Percentiles rank a stretch among this genome's conserved stretches.
Conservation (phyloP, 805 yeast species). For the Citeromyces matritensis region DNA sequence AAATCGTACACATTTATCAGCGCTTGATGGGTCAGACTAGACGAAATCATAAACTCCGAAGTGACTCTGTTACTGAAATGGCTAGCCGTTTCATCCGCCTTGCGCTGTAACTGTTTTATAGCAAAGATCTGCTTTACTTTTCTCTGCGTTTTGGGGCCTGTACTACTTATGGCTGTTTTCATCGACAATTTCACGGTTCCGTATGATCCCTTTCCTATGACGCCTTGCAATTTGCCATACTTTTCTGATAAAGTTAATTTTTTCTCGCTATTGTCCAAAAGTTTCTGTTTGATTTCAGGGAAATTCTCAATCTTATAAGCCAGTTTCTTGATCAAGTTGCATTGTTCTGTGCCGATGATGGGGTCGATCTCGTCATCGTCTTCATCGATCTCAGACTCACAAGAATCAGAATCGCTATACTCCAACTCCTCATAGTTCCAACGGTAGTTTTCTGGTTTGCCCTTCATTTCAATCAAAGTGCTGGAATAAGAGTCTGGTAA, state of each 20-base stretch:
- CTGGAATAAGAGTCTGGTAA: slow-evolving; percentile 18
- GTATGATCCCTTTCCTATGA: slow-evolving; percentile 30
- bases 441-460: slow-evolving; percentile 18
- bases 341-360: slow-evolving; percentile 34
- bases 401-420: slow-evolving; percentile 7
- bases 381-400: slow-evolving; percentile 7
- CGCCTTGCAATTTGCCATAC: slow-evolving; percentile 35
- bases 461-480: slow-evolving; percentile 16
- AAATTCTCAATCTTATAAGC: slow-evolving; percentile 30
- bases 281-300: slow-evolving; percentile 15
- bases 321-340: slow-evolving; percentile 29
- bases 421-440: slow-evolving; percentile 23
- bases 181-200: slow-evolving; percentile 28
- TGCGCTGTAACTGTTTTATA: slow-evolving; percentile 58
- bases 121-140: slow-evolving; percentile 42
- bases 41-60: slow-evolving; percentile 82
- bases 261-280: slow-evolving; percentile 8
- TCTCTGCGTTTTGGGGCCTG: not conserved
- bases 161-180: not conserved
- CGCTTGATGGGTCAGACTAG: slow-evolving; percentile 60
- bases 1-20: slow-evolving; percentile 68
- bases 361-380: slow-evolving; percentile 22
- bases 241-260: slow-evolving; percentile 22
- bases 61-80: slow-evolving; percentile 61
- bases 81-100: slow-evolving; percentile 39